Conservation (phyloP, 768 basidiomycete species). For the Lepiota venenata region DNA sequence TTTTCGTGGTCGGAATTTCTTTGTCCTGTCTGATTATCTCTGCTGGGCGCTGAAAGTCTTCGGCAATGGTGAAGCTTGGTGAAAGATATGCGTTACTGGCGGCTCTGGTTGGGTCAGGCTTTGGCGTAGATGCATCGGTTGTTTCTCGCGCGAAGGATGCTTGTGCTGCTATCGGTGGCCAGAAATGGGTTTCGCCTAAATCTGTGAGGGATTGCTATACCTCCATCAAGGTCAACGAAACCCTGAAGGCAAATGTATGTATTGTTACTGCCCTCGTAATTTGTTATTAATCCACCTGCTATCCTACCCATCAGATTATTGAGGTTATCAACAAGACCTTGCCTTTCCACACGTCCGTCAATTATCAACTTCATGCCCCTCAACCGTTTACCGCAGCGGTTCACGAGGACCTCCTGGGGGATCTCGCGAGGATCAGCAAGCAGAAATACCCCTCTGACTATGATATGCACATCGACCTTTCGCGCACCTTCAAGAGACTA, state of each 20-base stretch:
- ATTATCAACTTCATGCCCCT: conserved; percentile 55
- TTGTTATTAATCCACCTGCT: not conserved
- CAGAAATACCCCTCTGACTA: conserved; percentile 47
- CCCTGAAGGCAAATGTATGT: conserved; percentile 50
- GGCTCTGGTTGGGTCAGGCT: not conserved
- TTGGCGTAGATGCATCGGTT: not conserved
- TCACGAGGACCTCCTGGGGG: conserved; percentile 51
- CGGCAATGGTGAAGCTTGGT: not conserved
- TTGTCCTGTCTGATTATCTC: not conserved
- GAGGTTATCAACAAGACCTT: conserved; percentile 56
- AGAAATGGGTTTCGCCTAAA: conserved; percentile 54
- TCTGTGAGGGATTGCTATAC: conserved; percentile 51
- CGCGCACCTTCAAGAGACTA: conserved; percentile 48
- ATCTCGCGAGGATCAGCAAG: conserved; percentile 45
- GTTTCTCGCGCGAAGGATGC: conserved; percentile 32
- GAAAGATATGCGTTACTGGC: conserved; percentile 1
- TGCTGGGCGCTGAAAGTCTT: not conserved
- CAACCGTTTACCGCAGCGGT: conserved; percentile 49
- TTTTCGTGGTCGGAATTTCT: not conserved
- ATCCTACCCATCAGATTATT: conserved; percentile 39
- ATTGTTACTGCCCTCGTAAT: not conserved
- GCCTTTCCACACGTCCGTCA: conserved; percentile 62
- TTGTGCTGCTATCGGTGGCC: conserved; percentile 50
- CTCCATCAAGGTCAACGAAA: conserved; percentile 45
- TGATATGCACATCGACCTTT: conserved; percentile 57